Base-by-base conservation (phyloP, 495 filamentous ascomycete genomes). In the Niebla homalea region DNA sequence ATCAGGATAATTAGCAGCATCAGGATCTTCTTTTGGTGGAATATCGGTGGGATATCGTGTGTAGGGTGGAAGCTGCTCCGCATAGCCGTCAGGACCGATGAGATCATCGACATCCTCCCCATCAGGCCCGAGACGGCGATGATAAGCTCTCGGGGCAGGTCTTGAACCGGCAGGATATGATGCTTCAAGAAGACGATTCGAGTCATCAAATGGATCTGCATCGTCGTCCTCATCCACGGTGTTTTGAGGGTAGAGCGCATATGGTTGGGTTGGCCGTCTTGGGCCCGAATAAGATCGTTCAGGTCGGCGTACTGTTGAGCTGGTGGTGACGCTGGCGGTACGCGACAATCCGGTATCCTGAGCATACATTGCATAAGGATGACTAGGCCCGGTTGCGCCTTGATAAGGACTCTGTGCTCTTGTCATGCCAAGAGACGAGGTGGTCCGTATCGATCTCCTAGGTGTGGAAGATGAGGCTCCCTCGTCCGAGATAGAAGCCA, bases 41-140 rank as follows among this genome's bases (percentile, higher is more conserved):
- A 57, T 43, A 21, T 74, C 80, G 42, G 83, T 77, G 1, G 86
- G 81, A 62, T 85, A 89, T 53, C 83, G 74, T 12, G 87, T 83
- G 65, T 96, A 96, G 12, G 89, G 89, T 16, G 89, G 89, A 29
- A 94, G 69, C 55, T 89, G 85, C 61, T 96, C 89, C 3, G 85
- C 83, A 63, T 94, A 88, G 1, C 89, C 89, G 57, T 90, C 84
- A 0, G 85, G 85, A n/a, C 87, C 88, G 53, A 95, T 79, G 7
- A 94, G 76, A 65, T 89, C 87, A 14, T 80, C 86, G 23, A 78
- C 70, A 51, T 94, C 89, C 66, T 93, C 88, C 53, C 86, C 85
- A 23, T 89, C 85, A 1, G 85, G 85, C 0, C 83, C 81, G 45
- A 82, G 66, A 36, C 79, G 76, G 52, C 85, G 71, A 52, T 83